Base-by-base conservation (phyloP, 805 yeast genomes). In the Ogataea naganishii region DNA sequence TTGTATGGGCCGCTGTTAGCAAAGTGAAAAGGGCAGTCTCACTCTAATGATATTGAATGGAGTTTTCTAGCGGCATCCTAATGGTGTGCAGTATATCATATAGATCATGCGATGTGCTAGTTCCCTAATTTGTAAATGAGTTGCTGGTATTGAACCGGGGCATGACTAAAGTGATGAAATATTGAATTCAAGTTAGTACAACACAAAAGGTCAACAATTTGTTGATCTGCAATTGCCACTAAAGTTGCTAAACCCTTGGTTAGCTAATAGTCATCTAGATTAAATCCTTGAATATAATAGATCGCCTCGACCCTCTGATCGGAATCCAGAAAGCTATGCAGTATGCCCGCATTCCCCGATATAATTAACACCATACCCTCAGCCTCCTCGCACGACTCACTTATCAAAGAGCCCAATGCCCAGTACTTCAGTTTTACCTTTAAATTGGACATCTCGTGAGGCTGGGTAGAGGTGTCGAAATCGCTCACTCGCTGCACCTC, bases 271-370 rank as follows among this genome's bases (percentile, higher is more conserved):
- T 20, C 31, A 14, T 11, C 10, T 10, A 19, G 20, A 17, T 37
- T 36, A 17, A 53, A 32, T 4, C 67, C 74, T 36, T 56, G 58
- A 15, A 80, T 66, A 46, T 72, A 78, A 47, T 75, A 81, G 7
- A 75, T 62, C 14, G 81, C 66, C 42, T 78, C 81, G 15, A 79
- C 77, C 17, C 69, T 72, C 28, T 74, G 76, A 18, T 69, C 65
- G 30, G 75, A 76, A 34, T 80, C 84, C 20, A 81, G 49, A 34
- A 69, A 62, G 40, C 88, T 77, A 46, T 78, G 83, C 26, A 82
- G 55, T 1, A 76, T 75, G 34, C 81, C 67, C 3, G 75, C 75
- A 24, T 64, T 59, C 14, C 74, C 68, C 7, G 75, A 62, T 16
- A 82, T 58, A 20, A 77, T 66, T 24, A 82, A 47, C 7, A 78